Evolutionary conservation across 441 rosid species (phyloP), one percentile per base, ranked within the genome.

Genomic region (Gossypium aridum): DNA sequence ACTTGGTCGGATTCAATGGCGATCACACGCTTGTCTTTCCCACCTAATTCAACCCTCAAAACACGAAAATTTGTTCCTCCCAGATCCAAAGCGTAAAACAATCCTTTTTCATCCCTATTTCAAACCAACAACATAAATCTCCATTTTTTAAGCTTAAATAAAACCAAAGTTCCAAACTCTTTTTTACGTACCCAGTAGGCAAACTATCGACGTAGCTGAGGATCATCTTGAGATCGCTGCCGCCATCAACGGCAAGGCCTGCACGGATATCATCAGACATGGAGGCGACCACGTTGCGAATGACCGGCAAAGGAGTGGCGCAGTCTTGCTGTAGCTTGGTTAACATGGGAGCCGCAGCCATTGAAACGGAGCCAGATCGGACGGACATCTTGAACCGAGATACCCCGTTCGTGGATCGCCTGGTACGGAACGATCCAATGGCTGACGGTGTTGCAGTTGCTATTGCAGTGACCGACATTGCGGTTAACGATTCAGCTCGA

Each of bases 1-100:
- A 89, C 80, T 78, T 87, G 91, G 66, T 91, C 95, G 45, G 85
- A 91, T 80, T 94, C 92, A 23, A 88, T 75, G 60, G 86, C 92
- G 14, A 87, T 2, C 8, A 90, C 89, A 22, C 88, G 86, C 72
- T 87, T 80, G 64, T 88, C 85, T 65, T 82, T 87, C 17, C 97
- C 97, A 37, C 95, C 97, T 37, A 94, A 74, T 67, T 91, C 89
- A 71, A 92, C 95, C 16, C 97, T 89, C 80, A 87, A 77, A 65
- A 89, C 94, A 63, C 97, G 86, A n/a, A 92, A 92, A 72, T 94
- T 92, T 0, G 98, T 91, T 68, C 97, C 98, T 0, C 98, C 98
- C 23, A 94, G 93, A 84, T 94, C 98, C 87, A 94, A 80, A 9
- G 92, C 98, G 85, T 91, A 94, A 81, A 90, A 92, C 91, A 91